Percentiles rank a stretch among this genome's conserved stretches.
Conservation (phyloP, 768 basidiomycete genomes). For the Rhodotorula paludigena region DNA sequence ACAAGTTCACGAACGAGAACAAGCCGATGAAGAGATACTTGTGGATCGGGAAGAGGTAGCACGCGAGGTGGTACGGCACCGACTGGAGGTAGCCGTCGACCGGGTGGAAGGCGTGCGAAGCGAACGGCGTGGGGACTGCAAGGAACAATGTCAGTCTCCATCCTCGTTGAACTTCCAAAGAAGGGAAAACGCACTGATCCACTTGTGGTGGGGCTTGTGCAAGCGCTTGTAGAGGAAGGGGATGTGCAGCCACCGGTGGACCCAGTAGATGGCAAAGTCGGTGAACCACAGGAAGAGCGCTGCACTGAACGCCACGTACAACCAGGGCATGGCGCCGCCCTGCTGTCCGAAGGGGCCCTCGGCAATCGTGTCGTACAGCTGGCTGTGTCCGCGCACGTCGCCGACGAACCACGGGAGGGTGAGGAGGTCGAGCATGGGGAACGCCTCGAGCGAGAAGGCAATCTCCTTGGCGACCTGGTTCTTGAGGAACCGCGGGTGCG, state of each 20-base stretch:
- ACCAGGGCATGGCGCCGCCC: constrained; percentile 38
- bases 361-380: constrained; percentile 68
- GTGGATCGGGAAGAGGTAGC: constrained; percentile 84
- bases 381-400: constrained; percentile 80
- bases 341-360: constrained; percentile 53
- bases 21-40: constrained; percentile 74
- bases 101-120: constrained; percentile 96
- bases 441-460: constrained; percentile 62
- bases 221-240: constrained; percentile 80
- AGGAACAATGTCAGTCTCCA: neutral
- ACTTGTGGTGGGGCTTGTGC: constrained; percentile 98
- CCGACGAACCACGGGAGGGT: constrained; percentile 92
- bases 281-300: constrained; percentile 69
- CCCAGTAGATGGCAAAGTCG: constrained; percentile 91
- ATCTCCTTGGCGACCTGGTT: constrained; percentile 77
- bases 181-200: constrained; percentile 68
- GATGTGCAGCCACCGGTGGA: constrained; percentile 84
- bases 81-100: constrained; percentile 92
- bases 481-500: constrained; percentile 83
- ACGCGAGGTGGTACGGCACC: constrained; percentile 87
- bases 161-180: no score
- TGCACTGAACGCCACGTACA: constrained; percentile 40
- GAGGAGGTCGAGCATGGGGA: constrained; percentile 73
- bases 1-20: constrained; percentile 87
- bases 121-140: constrained; percentile 90